phyloP scores from a whole-genome alignment of 108 stramenopile genomes.

The Conticribra weissflogii region DNA sequence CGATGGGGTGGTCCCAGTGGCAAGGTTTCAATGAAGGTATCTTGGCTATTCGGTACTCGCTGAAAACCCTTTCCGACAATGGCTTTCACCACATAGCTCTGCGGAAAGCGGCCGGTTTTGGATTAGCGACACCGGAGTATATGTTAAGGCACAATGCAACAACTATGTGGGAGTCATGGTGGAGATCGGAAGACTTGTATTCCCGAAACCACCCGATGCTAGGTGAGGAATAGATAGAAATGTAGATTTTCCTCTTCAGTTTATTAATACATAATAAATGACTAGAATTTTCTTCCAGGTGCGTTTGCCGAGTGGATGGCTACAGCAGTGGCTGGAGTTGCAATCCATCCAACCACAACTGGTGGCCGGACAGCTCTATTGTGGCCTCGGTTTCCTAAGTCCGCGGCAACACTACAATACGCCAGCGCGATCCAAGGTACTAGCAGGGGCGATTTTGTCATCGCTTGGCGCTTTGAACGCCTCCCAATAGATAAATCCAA shows the following conservation, averaged over 20 bases:
- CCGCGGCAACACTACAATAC: conserved; percentile 29
- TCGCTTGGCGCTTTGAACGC: conserved; percentile 45
- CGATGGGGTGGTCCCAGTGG: conserved; percentile 40
- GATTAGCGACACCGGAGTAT: conserved; percentile 43
- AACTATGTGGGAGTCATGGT: conserved; percentile 59
- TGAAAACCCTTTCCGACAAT: conserved; percentile 39
- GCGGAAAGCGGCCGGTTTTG: conserved; percentile 29
- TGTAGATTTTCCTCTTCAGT: too few species aligned
- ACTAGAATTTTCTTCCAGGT: too few species aligned
- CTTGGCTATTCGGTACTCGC: conserved; percentile 36
- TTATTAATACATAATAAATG: too few species aligned
- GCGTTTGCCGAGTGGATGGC: conserved; percentile 53
- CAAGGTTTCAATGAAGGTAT: conserved; percentile 46
- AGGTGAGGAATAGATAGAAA: too few species aligned
- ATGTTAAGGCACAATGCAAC: conserved; percentile 58
- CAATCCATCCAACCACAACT: conserved; percentile 24
- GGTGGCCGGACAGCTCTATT: conserved; percentile 40
- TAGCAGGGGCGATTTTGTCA: conserved; percentile 28
- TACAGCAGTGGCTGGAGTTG: conserved; percentile 43
- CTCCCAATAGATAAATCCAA: conserved; percentile 19
- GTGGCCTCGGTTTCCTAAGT: conserved; percentile 41
- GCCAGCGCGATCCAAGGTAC: conserved; percentile 35
- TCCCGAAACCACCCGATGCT: conserved; percentile 62
- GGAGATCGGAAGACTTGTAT: conserved; percentile 46
- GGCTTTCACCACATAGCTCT: conserved; percentile 41